Evolutionary conservation across 2,329 filamentous ascomycete genomes (phyloP), one percentile per base, ranked within the genome.

Genomic region (Exophiala spinifera): DNA sequence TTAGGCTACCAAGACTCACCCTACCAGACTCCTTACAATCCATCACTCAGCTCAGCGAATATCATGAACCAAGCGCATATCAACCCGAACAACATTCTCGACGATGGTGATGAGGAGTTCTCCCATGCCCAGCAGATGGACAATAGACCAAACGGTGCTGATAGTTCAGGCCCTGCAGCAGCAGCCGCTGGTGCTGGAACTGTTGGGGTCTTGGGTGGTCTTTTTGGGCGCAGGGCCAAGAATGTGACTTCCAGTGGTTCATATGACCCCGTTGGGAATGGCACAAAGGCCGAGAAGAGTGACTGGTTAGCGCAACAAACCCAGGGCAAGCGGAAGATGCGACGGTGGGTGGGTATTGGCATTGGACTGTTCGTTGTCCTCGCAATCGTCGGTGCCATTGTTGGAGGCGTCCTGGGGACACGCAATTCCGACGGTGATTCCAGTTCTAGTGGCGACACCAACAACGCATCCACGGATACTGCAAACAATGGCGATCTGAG

Each of bases 31-130:
- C 82, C 82, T 64, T 70, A 78, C 71, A 78, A 79, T 55, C 72
- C 78, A 20, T 69, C 74, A 7, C 71, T 85, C 3, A 80, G 81
- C 36, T 74, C 81, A 1, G 80, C 70, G 47, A 67, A 70, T 47
- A 79, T 94, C 55, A 57, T 60, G 55, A 49, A 55, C 46, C 58
- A 61, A 21, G 60, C 60, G 8, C 53, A 52, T 37, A 60, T 64
- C 48, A 85, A 96, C 67, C 90, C 91, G 2, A 83, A 88, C 65
- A 84, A 86, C 13, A 91, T 96, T 60, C 82, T 81, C 19, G 91
- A 96, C 68, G 91, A 96, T 66, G 90, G 89, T 23, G 91, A 96
- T 65, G 91, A 95, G 67, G 90, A 87, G 1, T 79, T 94, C 48
- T 78, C 85, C 81, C 63, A 73, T 69, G 45, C 67, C 65, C 71